Conservation (phyloP, 2,329 filamentous ascomycete species). For the Colletotrichum noveboracense region DNA sequence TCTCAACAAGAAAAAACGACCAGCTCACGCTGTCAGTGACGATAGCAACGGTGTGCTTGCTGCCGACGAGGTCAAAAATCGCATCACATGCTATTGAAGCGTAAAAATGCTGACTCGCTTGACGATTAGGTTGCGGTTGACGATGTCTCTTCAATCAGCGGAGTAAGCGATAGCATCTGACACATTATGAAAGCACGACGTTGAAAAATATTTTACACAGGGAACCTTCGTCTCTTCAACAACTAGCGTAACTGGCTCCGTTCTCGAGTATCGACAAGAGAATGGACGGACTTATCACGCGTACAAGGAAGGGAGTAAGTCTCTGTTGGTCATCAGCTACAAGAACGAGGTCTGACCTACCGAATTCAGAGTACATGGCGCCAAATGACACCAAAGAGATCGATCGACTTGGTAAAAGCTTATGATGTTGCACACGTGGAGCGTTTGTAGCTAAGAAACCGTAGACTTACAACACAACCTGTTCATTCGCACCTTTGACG, state of each 20-base stretch:
- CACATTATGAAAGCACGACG: neutral
- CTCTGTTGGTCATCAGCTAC: neutral
- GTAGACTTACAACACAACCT: neutral
- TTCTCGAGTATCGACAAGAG: neutral
- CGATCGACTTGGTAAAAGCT: neutral
- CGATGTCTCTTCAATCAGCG: neutral
- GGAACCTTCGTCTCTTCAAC: neutral
- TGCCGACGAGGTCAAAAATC: neutral
- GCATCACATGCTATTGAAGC: neutral
- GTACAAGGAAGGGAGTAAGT: neutral
- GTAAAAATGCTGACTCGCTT: neutral
- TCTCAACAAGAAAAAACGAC: neutral
- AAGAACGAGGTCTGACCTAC: neutral
- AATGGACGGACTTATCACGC: neutral
- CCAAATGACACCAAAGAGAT: neutral
- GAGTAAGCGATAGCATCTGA: neutral
- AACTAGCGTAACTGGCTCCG: neutral
- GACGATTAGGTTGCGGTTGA: neutral
- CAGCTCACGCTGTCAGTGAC: neutral
- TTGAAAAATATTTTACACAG: neutral
- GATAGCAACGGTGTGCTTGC: neutral
- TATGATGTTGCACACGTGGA: accelerated
- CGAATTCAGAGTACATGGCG: neutral
- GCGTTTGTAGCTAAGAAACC: accelerated
- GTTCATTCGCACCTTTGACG: neutral